phyloP scores from a whole-genome alignment of 805 yeast genomes.

The Kodamaea sagamina region DNA sequence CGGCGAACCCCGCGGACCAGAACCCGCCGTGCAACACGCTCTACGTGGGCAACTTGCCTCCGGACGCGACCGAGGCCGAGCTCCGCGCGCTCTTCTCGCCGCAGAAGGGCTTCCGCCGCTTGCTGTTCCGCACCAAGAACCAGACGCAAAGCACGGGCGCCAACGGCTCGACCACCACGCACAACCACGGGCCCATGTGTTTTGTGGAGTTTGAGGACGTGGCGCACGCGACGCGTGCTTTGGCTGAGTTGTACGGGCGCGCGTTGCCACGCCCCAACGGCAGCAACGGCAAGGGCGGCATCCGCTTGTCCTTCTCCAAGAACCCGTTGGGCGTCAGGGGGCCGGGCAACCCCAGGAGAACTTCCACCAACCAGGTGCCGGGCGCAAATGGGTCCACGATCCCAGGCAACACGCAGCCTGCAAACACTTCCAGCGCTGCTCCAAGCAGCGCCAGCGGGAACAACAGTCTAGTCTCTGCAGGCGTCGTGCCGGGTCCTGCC shows the following conservation, averaged over 20 bases:
- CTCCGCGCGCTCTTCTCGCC: constrained; percentile 82
- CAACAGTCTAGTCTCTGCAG: constrained; percentile 12
- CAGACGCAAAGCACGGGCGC: constrained; percentile 27
- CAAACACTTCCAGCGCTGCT: constrained; percentile 6
- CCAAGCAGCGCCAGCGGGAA: background rate
- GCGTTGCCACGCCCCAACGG: constrained; percentile 81
- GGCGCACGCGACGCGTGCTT: constrained; percentile 86
- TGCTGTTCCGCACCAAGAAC: constrained; percentile 83
- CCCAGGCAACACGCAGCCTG: constrained; percentile 12
- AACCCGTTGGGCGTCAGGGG: constrained; percentile 97
- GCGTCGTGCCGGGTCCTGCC: too few species aligned
- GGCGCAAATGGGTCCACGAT: constrained; percentile 14
- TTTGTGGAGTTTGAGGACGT: constrained; percentile 98
- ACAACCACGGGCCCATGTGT: constrained; percentile 95
- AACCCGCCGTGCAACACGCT: constrained; percentile 98
- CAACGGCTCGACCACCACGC: constrained; percentile 28
- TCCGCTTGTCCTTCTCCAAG: constrained; percentile 88
- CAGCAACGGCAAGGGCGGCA: constrained; percentile 82
- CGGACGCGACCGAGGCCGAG: constrained; percentile 94
- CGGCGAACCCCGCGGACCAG: constrained; percentile 98
- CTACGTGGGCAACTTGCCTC: constrained; percentile 96
- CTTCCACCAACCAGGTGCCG: constrained; percentile 32
- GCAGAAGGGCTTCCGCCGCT: constrained; percentile 88
- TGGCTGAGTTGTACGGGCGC: constrained; percentile 91
- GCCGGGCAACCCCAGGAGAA: constrained; percentile 46